A percentile compares a stretch with the other conserved stretches of the same genome.
phyloP scores from a whole-genome alignment of 78 protist species.

The Anaeramoeba flamelloides region DNA sequence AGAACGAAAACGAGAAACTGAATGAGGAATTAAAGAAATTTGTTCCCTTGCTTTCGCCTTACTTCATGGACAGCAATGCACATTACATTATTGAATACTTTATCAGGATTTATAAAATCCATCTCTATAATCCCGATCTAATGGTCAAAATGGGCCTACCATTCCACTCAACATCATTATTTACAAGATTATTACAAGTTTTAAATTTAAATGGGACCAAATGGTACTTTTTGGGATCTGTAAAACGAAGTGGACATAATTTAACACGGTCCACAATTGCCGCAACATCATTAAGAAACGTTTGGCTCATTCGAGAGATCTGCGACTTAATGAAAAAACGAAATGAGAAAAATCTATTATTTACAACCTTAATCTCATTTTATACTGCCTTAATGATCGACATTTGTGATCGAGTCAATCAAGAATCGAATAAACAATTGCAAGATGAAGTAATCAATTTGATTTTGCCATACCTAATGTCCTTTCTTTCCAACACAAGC shows the following conservation, averaged over 20 bases:
- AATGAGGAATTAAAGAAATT: background rate
- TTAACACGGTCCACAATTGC: background rate
- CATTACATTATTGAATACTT: background rate
- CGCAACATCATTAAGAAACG: background rate
- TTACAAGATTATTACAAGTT: background rate
- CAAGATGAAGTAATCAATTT: background rate
- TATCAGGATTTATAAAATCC: background rate
- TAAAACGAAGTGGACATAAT: background rate
- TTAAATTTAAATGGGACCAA: background rate
- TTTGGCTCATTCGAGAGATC: background rate
- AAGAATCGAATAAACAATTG: background rate
- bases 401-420: too few species aligned
- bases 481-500: background rate
- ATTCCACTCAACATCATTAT: background rate
- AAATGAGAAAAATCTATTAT: background rate
- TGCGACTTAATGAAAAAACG: background rate
- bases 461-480: background rate
- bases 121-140: background rate
- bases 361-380: background rate
- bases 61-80: background rate
- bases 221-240: background rate
- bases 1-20: background rate
- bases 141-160: background rate
- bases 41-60: background rate
- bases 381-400: background rate